Percentiles rank a stretch among this genome's conserved stretches.
Conservation (phyloP, 2,329 filamentous ascomycete genomes). For the Pezicula neosporulosa region DNA sequence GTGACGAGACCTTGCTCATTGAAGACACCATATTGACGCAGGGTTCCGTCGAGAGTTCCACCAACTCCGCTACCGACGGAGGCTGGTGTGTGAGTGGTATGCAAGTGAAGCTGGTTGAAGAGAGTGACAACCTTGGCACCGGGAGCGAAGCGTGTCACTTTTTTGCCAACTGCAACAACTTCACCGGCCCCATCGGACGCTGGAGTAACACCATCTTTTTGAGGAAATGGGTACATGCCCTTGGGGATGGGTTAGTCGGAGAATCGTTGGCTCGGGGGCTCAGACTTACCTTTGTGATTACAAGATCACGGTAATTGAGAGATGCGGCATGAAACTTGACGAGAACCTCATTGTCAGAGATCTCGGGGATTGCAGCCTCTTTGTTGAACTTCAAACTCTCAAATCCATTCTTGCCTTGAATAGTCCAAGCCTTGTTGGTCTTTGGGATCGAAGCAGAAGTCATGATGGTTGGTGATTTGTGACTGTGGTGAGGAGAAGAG, state of each 20-base stretch:
- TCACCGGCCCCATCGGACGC: constrained; percentile 41
- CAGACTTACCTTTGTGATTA: constrained; percentile 29
- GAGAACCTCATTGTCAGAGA: constrained; percentile 51
- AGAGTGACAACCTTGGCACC: constrained; percentile 57
- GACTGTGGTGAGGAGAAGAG: not conserved
- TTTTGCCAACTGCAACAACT: constrained; percentile 47
- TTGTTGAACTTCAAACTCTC: constrained; percentile 41
- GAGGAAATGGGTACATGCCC: constrained; percentile 25
- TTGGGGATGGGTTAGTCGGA: not conserved
- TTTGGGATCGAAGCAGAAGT: constrained; percentile 20
- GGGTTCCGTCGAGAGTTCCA: constrained; percentile 45
- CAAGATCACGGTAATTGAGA: constrained; percentile 36
- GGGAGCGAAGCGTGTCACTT: constrained; percentile 54
- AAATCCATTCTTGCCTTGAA: constrained; percentile 45
- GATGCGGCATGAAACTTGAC: constrained; percentile 43
- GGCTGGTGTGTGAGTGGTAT: constrained; percentile 16
- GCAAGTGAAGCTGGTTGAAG: constrained; percentile 44
- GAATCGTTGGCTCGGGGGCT: not conserved
- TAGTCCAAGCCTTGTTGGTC: constrained; percentile 39
- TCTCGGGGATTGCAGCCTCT: constrained; percentile 30
- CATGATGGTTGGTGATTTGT: constrained; percentile 5
- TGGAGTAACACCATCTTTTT: constrained; percentile 23
- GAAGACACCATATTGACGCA: constrained; percentile 46
- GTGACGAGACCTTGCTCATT: constrained; percentile 56
- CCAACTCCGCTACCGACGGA: constrained; percentile 48